A percentile compares a stretch with the other conserved stretches of the same genome.
phyloP scores from a whole-genome alignment of 345 rosid species.

The Gossypium stocksii region DNA sequence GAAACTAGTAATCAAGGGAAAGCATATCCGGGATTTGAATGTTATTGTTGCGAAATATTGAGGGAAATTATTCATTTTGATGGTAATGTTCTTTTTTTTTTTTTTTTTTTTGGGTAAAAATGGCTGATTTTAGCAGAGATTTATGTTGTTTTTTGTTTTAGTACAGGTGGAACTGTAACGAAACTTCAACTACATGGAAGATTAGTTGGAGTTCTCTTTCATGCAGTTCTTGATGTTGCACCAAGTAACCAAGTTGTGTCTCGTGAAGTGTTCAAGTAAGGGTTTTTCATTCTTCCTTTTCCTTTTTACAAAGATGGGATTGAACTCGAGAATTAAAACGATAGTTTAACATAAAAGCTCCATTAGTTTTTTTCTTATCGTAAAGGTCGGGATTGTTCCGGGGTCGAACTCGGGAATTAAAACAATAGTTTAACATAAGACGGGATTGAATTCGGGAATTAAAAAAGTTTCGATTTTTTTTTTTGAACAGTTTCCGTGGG shows the following conservation, averaged over 20 bases:
- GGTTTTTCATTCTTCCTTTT: no score
- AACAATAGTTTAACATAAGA: no score
- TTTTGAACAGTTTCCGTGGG: constrained; percentile 31
- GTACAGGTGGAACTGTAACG: not conserved
- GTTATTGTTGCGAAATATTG: not conserved
- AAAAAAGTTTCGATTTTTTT: not conserved
- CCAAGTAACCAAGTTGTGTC: not conserved
- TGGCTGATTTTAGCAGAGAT: not conserved
- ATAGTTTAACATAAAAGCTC: no score
- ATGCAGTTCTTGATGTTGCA: constrained; percentile 1
- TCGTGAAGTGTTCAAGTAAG: not conserved
- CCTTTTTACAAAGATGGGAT: no score
- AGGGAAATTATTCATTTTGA: not conserved
- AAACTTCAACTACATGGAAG: constrained; percentile 8
- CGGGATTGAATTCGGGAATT: no score
- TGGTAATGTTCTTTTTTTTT: not conserved
- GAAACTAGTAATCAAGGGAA: not conserved
- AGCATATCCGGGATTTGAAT: not conserved
- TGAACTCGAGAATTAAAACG: no score
- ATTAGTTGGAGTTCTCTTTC: not conserved
- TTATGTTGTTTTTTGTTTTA: not conserved
- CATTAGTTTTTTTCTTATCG: no score
- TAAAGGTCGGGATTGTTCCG: no score
- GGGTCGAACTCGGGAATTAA: no score
- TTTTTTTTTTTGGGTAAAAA: not conserved